Percentiles rank a stretch among this genome's conserved stretches.
These are phyloP conservation scores for Psilocybe cubensis DNA, from an alignment of 768 basidiomycete species.

Conservation along the genomic window DNA sequence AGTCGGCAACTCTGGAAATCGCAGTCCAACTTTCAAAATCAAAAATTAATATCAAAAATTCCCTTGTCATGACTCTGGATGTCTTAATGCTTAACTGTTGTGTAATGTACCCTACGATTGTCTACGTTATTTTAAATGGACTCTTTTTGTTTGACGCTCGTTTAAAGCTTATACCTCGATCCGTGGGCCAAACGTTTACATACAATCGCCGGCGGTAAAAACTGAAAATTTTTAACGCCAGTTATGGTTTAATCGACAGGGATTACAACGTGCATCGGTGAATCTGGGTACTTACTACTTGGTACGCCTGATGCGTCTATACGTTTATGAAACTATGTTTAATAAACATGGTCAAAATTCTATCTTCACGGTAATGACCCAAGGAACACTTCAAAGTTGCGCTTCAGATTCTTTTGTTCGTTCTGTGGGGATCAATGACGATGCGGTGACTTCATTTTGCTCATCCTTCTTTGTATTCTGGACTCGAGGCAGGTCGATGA, in stretches of 20 bases:
- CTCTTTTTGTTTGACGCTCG: neutral
- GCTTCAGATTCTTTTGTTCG: neutral
- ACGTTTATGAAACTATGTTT: constrained; percentile 3
- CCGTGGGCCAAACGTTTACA: neutral
- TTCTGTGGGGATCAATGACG: neutral
- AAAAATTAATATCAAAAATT: constrained; percentile 10
- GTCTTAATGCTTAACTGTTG: neutral
- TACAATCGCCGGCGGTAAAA: constrained; percentile 11
- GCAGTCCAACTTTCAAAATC: constrained; percentile 52
- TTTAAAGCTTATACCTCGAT: neutral
- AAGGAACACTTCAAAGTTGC: neutral
- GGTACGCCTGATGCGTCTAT: constrained; percentile 3
- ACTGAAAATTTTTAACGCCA: constrained; percentile 4
- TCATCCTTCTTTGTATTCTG: neutral
- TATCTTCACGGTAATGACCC: constrained; percentile 13
- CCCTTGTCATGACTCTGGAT: neutral
- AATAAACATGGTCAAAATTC: neutral
- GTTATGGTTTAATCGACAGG: constrained; percentile 5
- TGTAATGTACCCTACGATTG: neutral
- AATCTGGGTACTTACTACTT: no score
- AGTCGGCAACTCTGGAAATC: constrained; percentile 62
- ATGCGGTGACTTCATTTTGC: neutral
- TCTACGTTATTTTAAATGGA: neutral
- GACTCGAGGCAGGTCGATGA: neutral
- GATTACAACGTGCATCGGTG: constrained; percentile 3